A percentile compares a stretch with the other conserved stretches of the same genome.
Conservation (phyloP, 1,139 yeast species). For the Starmera stellimalicola region DNA sequence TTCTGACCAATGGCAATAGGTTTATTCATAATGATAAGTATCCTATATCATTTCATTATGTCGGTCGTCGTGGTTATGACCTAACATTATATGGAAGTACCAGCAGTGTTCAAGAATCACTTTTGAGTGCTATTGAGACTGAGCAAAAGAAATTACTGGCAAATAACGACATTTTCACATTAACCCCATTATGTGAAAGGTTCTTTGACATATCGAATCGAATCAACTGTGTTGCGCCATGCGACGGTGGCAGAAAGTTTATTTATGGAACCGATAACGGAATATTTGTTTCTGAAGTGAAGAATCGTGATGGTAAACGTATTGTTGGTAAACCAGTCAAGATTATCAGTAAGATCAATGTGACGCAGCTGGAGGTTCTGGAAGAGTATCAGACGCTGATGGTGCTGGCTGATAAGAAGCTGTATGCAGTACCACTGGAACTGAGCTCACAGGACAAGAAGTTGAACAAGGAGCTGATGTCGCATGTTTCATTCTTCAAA, state of each 20-base stretch:
- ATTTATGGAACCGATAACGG: slow-evolving; percentile 91
- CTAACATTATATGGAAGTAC: slow-evolving; percentile 59
- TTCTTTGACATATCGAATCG: slow-evolving; percentile 65
- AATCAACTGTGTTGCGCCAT: slow-evolving; percentile 88
- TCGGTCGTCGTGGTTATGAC: slow-evolving; percentile 39
- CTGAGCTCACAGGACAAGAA: slow-evolving; percentile 39
- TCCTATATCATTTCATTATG: slow-evolving; percentile 34
- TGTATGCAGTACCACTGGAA: slow-evolving; percentile 81
- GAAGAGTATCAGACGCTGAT: slow-evolving; percentile 85
- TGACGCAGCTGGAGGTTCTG: slow-evolving; percentile 83
- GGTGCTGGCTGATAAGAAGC: slow-evolving; percentile 71
- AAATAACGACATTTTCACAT: slow-evolving; percentile 71
- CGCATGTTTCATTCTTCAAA: slow-evolving; percentile 82
- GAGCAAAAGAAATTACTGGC: slow-evolving; percentile 71
- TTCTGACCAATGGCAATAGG: slow-evolving; percentile 20
- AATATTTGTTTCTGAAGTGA: slow-evolving; percentile 64
- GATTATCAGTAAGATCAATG: slow-evolving; percentile 66
- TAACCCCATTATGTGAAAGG: slow-evolving; percentile 63
- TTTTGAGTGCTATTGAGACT: slow-evolving; percentile 66
- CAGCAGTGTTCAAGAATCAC: slow-evolving; percentile 65
- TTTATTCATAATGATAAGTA: slow-evolving; percentile 12
- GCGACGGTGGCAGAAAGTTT: slow-evolving; percentile 89
- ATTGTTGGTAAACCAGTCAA: slow-evolving; percentile 65
- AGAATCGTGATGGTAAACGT: slow-evolving; percentile 28
- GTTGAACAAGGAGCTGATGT: slow-evolving; percentile 68